Conservation (phyloP, 1,284 basidiomycete genomes). For the Kwoniella shivajii region DNA sequence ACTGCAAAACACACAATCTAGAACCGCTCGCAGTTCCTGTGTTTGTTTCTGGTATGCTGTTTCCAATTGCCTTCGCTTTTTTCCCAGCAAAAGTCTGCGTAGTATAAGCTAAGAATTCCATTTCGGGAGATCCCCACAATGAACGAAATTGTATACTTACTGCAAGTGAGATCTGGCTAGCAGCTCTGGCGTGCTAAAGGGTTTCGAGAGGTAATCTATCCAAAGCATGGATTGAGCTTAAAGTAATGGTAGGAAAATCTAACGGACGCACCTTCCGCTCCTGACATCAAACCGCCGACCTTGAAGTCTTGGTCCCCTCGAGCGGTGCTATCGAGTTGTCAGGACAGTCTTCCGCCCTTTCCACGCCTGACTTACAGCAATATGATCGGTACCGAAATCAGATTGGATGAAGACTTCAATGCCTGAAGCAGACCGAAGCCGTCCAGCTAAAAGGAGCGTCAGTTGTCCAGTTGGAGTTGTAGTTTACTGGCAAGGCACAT, state of each 20-base stretch:
- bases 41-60: conserved; percentile 44
- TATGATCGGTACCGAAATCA: conserved; percentile 38
- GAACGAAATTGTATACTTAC: conserved; percentile 10
- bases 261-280: conserved; percentile 49
- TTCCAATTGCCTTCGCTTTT: conserved; percentile 43
- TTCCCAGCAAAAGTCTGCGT: conserved; percentile 44
- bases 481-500: background rate
- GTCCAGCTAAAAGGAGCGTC: conserved; percentile 24
- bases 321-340: conserved; percentile 27
- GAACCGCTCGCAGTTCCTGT: conserved; percentile 44
- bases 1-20: conserved; percentile 34
- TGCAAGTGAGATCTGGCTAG: conserved; percentile 53
- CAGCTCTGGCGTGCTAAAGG: conserved; percentile 53
- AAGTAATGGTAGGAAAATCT: background rate
- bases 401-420: conserved; percentile 22
- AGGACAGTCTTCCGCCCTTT: background rate
- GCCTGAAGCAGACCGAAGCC: conserved; percentile 37
- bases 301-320: conserved; percentile 43
- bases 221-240: too few relatives aligned
- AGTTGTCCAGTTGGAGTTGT: background rate
- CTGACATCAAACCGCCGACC: conserved; percentile 49
- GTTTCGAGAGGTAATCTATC: conserved; percentile 46
- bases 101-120: background rate
- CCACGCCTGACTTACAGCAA: conserved; percentile 27
- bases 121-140: too few relatives aligned